Conservation (phyloP, 106 monocot genomes). For the Dendrobium officinale region DNA sequence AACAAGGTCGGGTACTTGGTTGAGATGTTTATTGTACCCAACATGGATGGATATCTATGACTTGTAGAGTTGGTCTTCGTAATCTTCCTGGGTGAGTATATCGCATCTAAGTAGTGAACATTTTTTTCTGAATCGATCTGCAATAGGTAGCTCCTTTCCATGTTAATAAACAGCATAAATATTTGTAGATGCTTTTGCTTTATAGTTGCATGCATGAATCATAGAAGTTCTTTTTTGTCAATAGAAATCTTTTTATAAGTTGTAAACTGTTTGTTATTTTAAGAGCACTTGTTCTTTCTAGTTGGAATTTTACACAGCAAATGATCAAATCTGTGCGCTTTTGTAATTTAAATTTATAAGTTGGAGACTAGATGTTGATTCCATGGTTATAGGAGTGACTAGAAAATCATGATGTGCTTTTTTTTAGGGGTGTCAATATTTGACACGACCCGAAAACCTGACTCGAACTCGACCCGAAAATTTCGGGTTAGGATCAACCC, state of each 20-base stretch:
- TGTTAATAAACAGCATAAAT: not conserved
- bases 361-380: not conserved
- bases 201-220: not conserved
- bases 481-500: too few species aligned
- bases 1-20: slow-evolving; percentile 13
- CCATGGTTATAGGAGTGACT: not conserved
- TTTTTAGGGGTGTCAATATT: not conserved
- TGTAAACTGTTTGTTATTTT: too few species aligned
- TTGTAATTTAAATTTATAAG: not conserved
- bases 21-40: not conserved
- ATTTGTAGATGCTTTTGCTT: not conserved
- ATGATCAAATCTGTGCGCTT: not conserved
- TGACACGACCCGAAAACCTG: too few species aligned
- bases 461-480: too few species aligned
- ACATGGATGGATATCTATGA: not conserved
- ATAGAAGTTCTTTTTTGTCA: not conserved
- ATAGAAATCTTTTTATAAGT: not conserved
- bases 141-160: not conserved
- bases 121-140: not conserved
- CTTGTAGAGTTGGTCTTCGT: not conserved
- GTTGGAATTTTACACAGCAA: not conserved
- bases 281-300: not conserved
- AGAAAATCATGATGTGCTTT: not conserved
- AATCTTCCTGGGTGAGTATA: not conserved
- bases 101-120: not conserved